Evolutionary conservation across 352 stramenopile genomes (phyloP), one percentile per base, ranked within the genome.

Genomic region (Pythium plurisporium): DNA sequence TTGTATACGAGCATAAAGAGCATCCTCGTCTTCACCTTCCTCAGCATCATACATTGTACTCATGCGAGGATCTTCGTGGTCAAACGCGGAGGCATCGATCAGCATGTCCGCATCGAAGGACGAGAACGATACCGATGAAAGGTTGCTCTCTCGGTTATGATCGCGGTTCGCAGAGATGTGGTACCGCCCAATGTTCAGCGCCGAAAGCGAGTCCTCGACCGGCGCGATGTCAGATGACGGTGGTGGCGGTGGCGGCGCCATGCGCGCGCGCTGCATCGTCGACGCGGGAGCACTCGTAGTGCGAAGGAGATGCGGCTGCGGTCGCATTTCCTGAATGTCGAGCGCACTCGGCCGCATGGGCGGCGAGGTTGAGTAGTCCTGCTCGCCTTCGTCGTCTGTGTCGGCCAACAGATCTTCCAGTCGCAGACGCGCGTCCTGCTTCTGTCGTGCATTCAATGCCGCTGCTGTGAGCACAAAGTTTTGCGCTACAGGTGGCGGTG

Each of bases 41-140:
- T 52, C 47, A 17, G 17, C 48, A 19, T 59, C 49, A 33, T 50
- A 22, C 2, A 34, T 42, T n/a, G 41, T 48, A 33, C 46, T 58
- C 45, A 46, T 44, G 29, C 55, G 45, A 19, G 47, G 36, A 31
- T 58, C 47, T 31, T 58, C 40, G 4, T 53, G 23, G 11, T 65
- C 57, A 17, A 65, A 42, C 5, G 49, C 57, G 31, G 45, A 38
- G 4, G 57, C 48, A 26, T 58, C 57, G 36, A 65, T 57, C 22
- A 65, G 45, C 31, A 54, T 51, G 36, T 65, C 57, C 9, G 49
- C 57, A 22, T 65, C 57, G 22, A 65, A 65, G 9, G 57, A 65
- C 42, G 57, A 58, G 29, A 65, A 65, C 25, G 57, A 65, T 22
- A 59, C 20, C 10, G 49, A 54, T 27, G 48, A 59, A 31, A 62